Conservation (phyloP, 2,329 filamentous ascomycete species). For the Xylariaceae sp. region DNA sequence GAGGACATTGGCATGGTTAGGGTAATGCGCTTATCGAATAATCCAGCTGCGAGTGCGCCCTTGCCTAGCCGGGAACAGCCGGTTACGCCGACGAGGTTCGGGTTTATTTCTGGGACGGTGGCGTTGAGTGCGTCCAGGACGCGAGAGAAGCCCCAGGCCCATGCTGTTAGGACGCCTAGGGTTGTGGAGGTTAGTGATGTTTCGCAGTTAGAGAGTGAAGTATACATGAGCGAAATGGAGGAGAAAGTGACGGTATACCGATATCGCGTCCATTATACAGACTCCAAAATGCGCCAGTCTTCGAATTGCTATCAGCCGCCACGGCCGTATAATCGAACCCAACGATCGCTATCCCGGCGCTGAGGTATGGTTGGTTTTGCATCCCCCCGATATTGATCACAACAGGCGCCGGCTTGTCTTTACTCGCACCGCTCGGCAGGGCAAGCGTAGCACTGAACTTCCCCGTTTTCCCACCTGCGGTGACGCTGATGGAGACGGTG, state of each 20-base stretch:
- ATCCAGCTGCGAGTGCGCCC: constrained; percentile 50
- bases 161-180: constrained; percentile 49
- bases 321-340: constrained; percentile 49
- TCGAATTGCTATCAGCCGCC: constrained; percentile 47
- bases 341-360: constrained; percentile 47
- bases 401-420: constrained; percentile 39
- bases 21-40: constrained; percentile 51
- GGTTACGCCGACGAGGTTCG: constrained; percentile 44
- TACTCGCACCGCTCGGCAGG: constrained; percentile 37
- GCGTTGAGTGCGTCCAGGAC: constrained; percentile 51
- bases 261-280: constrained; percentile 48
- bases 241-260: constrained; percentile 31
- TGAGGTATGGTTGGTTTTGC: constrained; percentile 44
- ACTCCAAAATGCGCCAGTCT: constrained; percentile 49
- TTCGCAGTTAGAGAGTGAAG: neutral
- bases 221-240: neutral
- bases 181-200: neutral
- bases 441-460: constrained; percentile 43
- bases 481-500: constrained; percentile 41
- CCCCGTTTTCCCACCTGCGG: constrained; percentile 42
- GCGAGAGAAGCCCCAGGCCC: constrained; percentile 55
- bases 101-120: constrained; percentile 46
- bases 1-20: constrained; percentile 56
- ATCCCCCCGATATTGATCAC: constrained; percentile 52
- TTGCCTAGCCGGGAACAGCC: constrained; percentile 56